phyloP scores from a whole-genome alignment of 768 basidiomycete genomes.

The Macrolepiota albuminosa region DNA sequence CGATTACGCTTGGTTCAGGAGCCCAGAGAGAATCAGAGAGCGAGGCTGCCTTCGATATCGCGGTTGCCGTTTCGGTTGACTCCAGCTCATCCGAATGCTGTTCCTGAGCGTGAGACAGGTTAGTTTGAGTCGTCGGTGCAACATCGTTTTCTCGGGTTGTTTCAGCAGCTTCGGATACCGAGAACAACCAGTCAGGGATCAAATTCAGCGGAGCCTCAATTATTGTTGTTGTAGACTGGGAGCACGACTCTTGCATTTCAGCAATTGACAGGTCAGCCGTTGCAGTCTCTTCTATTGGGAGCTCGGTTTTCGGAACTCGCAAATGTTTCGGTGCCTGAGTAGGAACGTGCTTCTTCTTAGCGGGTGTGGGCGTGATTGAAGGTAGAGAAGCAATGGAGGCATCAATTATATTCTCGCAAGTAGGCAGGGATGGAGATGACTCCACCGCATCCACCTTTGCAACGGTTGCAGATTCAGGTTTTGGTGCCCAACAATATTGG shows the following conservation, averaged over 20 bases:
- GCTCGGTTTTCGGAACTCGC: background rate
- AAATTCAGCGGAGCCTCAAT: background rate
- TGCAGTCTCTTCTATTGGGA: background rate
- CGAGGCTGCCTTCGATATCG: background rate
- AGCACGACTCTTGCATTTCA: background rate
- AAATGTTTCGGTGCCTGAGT: background rate
- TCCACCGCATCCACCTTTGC: background rate
- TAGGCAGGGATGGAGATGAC: background rate
- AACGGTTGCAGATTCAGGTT: background rate
- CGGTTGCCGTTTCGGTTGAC: background rate
- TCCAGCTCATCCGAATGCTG: background rate
- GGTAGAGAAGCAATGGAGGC: background rate
- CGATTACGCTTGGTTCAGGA: too few species aligned
- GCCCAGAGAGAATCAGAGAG: background rate
- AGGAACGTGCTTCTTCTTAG: background rate
- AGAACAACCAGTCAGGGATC: background rate
- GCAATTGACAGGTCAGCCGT: background rate
- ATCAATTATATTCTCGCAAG: background rate
- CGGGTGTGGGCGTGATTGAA: background rate
- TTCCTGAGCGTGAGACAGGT: background rate
- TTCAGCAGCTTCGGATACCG: background rate
- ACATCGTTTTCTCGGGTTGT: background rate
- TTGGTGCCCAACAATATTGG: background rate
- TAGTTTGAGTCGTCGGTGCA: background rate
- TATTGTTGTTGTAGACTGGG: too few species aligned